Conservation (phyloP, 106 monocot genomes). For the Xerophyta viscosa region DNA sequence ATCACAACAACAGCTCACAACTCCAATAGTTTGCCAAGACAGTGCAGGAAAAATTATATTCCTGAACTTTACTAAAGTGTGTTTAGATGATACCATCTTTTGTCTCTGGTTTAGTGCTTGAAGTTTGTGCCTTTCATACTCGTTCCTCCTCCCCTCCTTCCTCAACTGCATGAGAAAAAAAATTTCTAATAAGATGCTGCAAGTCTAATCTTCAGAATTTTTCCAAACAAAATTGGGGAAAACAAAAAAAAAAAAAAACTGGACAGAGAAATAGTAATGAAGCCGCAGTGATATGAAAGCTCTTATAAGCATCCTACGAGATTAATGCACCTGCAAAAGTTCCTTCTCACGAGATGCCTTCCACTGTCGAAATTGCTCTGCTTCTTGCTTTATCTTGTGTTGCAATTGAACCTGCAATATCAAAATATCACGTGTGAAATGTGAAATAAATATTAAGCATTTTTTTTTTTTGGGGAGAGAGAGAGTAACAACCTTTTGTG, state of each 20-base stretch:
- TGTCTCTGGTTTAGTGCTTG: slow-evolving; percentile 96
- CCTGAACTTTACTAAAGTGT: too few relatives aligned
- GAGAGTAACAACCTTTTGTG: slow-evolving; percentile 85
- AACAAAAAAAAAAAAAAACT: too few relatives aligned
- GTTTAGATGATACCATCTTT: slow-evolving; percentile 78
- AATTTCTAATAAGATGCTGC: too few relatives aligned
- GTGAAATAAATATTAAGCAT: neutral
- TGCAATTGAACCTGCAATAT: slow-evolving; percentile 80
- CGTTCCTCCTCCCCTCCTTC: slow-evolving; percentile 93
- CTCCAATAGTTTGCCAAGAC: too few relatives aligned
- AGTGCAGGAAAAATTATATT: too few relatives aligned
- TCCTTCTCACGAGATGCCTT: slow-evolving; percentile 97
- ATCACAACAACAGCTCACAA: too few relatives aligned
- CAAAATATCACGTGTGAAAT: neutral
- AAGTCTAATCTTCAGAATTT: too few relatives aligned
- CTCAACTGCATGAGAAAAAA: slow-evolving; percentile 43
- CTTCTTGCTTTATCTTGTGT: slow-evolving; percentile 95
- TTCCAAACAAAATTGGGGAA: neutral
- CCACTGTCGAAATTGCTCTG: slow-evolving; percentile 93
- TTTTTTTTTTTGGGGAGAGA: neutral
- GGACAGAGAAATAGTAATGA: too few relatives aligned
- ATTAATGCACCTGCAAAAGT: slow-evolving; percentile 86
- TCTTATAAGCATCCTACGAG: too few relatives aligned
- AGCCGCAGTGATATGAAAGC: too few relatives aligned
- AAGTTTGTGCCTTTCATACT: slow-evolving; percentile 92